Evolutionary conservation across 371 early-diverging fungal genomes (phyloP).

Genomic region (Mucor ambiguus): DNA sequence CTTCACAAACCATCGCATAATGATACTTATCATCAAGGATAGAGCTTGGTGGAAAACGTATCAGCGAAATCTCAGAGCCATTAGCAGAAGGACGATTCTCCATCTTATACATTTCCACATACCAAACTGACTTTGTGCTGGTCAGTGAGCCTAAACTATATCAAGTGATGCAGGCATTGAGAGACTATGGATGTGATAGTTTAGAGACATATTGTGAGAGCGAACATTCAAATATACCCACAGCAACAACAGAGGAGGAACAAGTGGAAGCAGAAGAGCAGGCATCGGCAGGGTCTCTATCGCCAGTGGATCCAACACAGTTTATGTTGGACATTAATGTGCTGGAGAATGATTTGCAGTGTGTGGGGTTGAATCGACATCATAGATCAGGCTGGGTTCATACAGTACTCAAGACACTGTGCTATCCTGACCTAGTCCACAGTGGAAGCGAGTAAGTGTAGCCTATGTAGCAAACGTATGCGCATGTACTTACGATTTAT

Average conservation of each 20-base stretch:
- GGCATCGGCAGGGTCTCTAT: background rate
- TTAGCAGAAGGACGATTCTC: slow-evolving; percentile 59
- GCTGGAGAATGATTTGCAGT: slow-evolving; percentile 43
- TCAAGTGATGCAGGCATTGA: slow-evolving; percentile 50
- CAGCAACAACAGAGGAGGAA: background rate
- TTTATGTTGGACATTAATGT: slow-evolving; percentile 31
- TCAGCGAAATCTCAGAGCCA: slow-evolving; percentile 61
- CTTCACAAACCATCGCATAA: background rate
- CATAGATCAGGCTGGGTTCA: slow-evolving; percentile 43
- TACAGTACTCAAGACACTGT: slow-evolving; percentile 52
- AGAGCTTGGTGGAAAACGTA: slow-evolving; percentile 61
- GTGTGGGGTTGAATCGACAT: slow-evolving; percentile 56
- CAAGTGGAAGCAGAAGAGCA: background rate
- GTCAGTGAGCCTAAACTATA: slow-evolving; percentile 55
- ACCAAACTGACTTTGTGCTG: slow-evolving; percentile 66
- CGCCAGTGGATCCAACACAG: slow-evolving; percentile 17
- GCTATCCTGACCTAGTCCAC: slow-evolving; percentile 47
- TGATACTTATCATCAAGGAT: background rate
- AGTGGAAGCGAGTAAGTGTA: slow-evolving; percentile 7
- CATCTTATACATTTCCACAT: slow-evolving; percentile 58
- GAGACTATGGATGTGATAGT: slow-evolving; percentile 43
- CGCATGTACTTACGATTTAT: background rate
- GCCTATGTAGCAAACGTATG: background rate
- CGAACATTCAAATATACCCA: background rate
- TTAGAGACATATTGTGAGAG: slow-evolving; percentile 12